These are phyloP conservation scores for Skeletonema grethae DNA, from an alignment of 108 stramenopile species.

Conservation along the genomic window DNA sequence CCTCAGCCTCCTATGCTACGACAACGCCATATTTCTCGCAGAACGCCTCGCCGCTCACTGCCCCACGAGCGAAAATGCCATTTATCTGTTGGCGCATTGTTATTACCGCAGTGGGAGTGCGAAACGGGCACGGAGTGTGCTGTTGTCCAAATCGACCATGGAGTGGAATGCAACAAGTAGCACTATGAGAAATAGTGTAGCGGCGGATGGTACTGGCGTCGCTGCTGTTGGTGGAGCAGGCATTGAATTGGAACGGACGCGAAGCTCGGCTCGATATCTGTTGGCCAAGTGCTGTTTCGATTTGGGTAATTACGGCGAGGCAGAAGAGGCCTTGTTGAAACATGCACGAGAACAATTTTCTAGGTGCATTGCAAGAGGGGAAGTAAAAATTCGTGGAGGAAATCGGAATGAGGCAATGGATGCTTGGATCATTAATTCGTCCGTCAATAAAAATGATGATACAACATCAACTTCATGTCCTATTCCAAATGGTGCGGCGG, in stretches of 20 bases:
- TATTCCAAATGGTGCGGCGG: constrained; percentile 90
- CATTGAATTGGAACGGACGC: constrained; percentile 24
- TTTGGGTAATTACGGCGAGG: constrained; percentile 68
- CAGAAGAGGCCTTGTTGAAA: constrained; percentile 73
- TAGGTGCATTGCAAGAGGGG: constrained; percentile 15
- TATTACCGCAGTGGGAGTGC: constrained; percentile 68
- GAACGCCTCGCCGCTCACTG: constrained; percentile 72
- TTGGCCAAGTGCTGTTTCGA: constrained; percentile 73
- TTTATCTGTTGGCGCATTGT: constrained; percentile 74
- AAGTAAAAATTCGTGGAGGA: constrained; percentile 13
- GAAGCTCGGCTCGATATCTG: constrained; percentile 59
- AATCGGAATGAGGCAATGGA: constrained; percentile 56
- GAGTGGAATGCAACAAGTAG: constrained; percentile 13
- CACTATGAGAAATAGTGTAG: not conserved
- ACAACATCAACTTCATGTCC: constrained; percentile 47
- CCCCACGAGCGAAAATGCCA: constrained; percentile 52
- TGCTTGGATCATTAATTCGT: constrained; percentile 63
- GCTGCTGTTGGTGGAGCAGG: not conserved
- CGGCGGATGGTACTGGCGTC: constrained; percentile 5
- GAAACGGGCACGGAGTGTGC: constrained; percentile 56
- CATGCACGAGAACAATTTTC: constrained; percentile 45
- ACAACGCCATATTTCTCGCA: constrained; percentile 83
- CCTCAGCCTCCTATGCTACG: constrained; percentile 65
- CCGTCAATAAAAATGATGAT: not conserved
- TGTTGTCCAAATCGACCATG: constrained; percentile 33